Percentiles rank a stretch among this genome's conserved stretches.
Conservation (phyloP, 75 land plant species). For the Sequoiadendron giganteum region DNA sequence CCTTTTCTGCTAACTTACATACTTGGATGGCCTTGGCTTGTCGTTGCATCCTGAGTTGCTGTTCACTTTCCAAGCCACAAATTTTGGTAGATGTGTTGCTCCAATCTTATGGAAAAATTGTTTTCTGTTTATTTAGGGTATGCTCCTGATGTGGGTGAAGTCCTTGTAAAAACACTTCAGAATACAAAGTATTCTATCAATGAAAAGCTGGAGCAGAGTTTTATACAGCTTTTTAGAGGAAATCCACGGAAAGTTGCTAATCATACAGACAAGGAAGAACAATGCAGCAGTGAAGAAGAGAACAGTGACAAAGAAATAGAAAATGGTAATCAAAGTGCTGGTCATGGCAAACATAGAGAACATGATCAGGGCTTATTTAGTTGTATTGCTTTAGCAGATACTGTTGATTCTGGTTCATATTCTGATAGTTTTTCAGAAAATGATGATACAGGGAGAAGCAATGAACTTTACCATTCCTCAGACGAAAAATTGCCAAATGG, state of each 20-base stretch:
- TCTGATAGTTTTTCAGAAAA: slow-evolving; percentile 13
- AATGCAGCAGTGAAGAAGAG: slow-evolving; percentile 13
- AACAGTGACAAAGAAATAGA: slow-evolving; percentile 18
- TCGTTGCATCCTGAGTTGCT: background rate
- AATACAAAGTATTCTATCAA: slow-evolving; percentile 84
- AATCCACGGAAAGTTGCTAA: slow-evolving; percentile 15
- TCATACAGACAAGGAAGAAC: slow-evolving; percentile 10
- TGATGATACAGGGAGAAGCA: background rate
- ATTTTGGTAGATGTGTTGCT: background rate
- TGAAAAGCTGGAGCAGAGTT: slow-evolving; percentile 84
- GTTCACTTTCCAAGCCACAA: background rate
- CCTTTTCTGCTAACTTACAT: background rate
- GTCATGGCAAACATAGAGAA: background rate
- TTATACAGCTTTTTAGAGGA: slow-evolving; percentile 66
- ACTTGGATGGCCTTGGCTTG: background rate
- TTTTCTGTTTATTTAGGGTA: slow-evolving; percentile 41
- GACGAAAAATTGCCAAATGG: background rate
- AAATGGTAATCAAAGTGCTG: background rate
- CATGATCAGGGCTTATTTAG: background rate
- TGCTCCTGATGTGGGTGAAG: slow-evolving; percentile 76
- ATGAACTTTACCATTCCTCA: background rate
- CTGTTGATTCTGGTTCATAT: background rate
- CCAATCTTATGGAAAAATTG: slow-evolving; percentile 8
- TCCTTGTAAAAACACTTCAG: slow-evolving; percentile 86
- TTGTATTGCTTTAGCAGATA: background rate